Evolutionary conservation across 257 asterid genomes (phyloP).

Genomic region (Solanum appendiculatum): DNA sequence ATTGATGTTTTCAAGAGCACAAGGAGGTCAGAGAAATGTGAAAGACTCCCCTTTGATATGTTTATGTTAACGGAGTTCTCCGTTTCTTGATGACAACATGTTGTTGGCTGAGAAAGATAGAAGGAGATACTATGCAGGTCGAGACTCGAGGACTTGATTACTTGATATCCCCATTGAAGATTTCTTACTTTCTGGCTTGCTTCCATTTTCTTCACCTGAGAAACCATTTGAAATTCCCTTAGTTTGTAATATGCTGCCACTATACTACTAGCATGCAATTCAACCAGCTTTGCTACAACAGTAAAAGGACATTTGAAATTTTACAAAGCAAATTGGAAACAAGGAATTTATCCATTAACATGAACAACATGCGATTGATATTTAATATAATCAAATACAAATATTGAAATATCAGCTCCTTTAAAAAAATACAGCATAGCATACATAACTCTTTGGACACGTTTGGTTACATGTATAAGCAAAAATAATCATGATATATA

Average conservation of each 20-base stretch:
- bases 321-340: background rate
- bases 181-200: conserved; percentile 28
- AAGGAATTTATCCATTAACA: background rate
- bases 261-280: background rate
- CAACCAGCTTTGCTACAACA: background rate
- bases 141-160: conserved; percentile 22
- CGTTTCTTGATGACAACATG: conserved; percentile 45
- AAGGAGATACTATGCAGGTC: conserved; percentile 49
- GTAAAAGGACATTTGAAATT: background rate
- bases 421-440: background rate
- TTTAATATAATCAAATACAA: background rate
- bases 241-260: background rate
- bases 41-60: conserved; percentile 19
- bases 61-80: conserved; percentile 42
- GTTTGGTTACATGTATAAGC: no score
- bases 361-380: background rate
- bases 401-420: background rate
- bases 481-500: no score
- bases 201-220: conserved; percentile 17
- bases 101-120: conserved; percentile 35
- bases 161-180: conserved; percentile 44
- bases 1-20: conserved; percentile 12
- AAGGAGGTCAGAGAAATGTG: conserved; percentile 41
- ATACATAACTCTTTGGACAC: background rate
- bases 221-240: background rate